phyloP scores from a whole-genome alignment of 116 monocot genomes.

The Cymodocea nodosa region DNA sequence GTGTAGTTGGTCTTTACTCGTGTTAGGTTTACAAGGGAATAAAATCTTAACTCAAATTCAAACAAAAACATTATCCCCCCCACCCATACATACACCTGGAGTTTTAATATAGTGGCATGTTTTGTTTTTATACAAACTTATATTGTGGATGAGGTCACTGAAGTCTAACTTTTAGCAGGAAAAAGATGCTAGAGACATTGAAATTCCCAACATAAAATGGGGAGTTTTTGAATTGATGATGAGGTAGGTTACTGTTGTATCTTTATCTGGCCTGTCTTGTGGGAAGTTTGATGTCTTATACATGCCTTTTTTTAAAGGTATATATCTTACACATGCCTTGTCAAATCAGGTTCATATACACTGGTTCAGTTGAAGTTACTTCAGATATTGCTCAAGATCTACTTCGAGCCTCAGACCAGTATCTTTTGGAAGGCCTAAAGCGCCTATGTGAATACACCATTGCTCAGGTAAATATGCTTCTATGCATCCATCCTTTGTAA shows the following conservation, averaged over 20 bases:
- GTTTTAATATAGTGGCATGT: background rate
- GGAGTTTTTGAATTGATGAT: slow-evolving; percentile 94
- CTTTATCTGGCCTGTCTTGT: background rate
- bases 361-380: slow-evolving; percentile 72
- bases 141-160: no score
- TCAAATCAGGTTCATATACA: slow-evolving; percentile 75
- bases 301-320: no score
- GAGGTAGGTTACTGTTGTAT: slow-evolving; percentile 41
- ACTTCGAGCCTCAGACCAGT: slow-evolving; percentile 93
- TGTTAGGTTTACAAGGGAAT: no score
- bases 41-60: no score
- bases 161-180: slow-evolving; percentile 32
- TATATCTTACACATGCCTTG: background rate
- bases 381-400: slow-evolving; percentile 77
- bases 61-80: no score
- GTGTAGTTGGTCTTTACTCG: no score
- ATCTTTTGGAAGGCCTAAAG: slow-evolving; percentile 92
- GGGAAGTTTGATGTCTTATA: no score
- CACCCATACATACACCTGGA: no score
- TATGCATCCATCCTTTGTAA: background rate
- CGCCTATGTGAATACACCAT: slow-evolving; percentile 88
- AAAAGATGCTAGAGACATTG: slow-evolving; percentile 90
- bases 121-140: background rate
- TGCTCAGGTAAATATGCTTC: slow-evolving; percentile 46
- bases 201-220: slow-evolving; percentile 96